Base-by-base conservation (phyloP, 2,329 filamentous ascomycete genomes). In the Microsporum audouinii region DNA sequence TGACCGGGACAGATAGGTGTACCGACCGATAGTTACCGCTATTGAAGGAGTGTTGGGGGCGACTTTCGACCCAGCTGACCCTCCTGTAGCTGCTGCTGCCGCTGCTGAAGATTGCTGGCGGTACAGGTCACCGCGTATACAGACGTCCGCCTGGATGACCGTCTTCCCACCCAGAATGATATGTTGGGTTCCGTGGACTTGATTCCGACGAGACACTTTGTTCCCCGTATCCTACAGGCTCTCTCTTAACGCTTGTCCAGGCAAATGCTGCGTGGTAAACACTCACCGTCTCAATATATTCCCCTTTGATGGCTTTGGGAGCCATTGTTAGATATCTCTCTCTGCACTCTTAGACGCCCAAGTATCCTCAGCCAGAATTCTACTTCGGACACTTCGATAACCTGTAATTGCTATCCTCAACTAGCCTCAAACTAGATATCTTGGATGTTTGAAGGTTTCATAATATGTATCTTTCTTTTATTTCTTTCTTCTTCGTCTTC, bases 121-220 rank as follows among this genome's bases (percentile, higher is more conserved):
- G 49, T 87, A 82, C 17, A 99, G 83, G 71, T 99, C 94, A 51
- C 92, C 94, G 56, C 94, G 87, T 71, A 99, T 90, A 75, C 94
- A 91, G 68, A 91, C 92, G 71, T 96, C 91, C 64, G 91, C 88
- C 80, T 96, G 91, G 71, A 99, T 95, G 64, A 97, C 90, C 0
- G 91, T 95, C 76, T 90, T 95, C 65, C 94, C 94, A 67, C 91
- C 94, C 1, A 99, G 87, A 75, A 96, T 96, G 76, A 99, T 97
- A 77, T 97, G 95, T 68, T 95, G 91, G 27, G 92, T 96, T 69
- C 94, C 94, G 70, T 95, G 88, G 68, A 99, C 89, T 71, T 88
- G 86, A 64, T 90, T 89, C 67, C 90, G 90, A 66, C 94, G 89
- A 43, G 91, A 92, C 69, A 99, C 94, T 78, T 97, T 97, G 82